Evolutionary conservation across 495 filamentous ascomycete species (phyloP).

Genomic region (Neurospora tetrasperma): DNA sequence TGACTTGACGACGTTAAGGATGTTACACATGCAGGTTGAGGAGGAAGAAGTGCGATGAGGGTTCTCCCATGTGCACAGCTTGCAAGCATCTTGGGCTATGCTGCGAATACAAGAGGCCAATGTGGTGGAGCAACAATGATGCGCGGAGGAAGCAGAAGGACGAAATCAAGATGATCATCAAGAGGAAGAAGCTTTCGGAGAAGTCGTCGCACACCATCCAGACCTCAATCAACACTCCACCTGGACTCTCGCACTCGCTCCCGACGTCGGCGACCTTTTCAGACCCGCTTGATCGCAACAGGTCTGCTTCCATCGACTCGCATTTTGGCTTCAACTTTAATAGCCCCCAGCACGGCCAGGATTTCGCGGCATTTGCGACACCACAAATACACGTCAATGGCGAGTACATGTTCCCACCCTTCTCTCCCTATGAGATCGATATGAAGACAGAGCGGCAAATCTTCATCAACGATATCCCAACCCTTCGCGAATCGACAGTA

Average conservation of each 20-base stretch:
- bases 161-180: slow-evolving; percentile 91
- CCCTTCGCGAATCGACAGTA: slow-evolving; percentile 69
- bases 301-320: slow-evolving; percentile 69
- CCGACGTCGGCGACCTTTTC: slow-evolving; percentile 73
- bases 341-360: slow-evolving; percentile 45
- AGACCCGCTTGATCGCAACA: slow-evolving; percentile 57
- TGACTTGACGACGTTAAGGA: slow-evolving; percentile 44
- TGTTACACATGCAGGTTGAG: slow-evolving; percentile 95
- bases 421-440: slow-evolving; percentile 84
- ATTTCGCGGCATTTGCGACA: slow-evolving; percentile 53
- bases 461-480: slow-evolving; percentile 82
- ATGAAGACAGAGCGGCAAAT: slow-evolving; percentile 92
- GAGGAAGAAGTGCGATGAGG: slow-evolving; percentile 97
- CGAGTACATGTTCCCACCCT: slow-evolving; percentile 43
- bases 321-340: slow-evolving; percentile 69
- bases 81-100: slow-evolving; percentile 77
- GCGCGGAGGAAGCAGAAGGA: slow-evolving; percentile 82
- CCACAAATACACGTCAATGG: slow-evolving; percentile 30
- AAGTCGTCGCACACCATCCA: slow-evolving; percentile 55
- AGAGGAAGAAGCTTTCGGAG: slow-evolving; percentile 87
- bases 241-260: slow-evolving; percentile 69
- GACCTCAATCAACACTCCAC: slow-evolving; percentile 52
- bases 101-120: slow-evolving; percentile 93
- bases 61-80: slow-evolving; percentile 71
- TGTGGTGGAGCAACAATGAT: slow-evolving; percentile 94